phyloP scores from a whole-genome alignment of 176 grass and related monocot genomes.

The Carex cristatella region DNA sequence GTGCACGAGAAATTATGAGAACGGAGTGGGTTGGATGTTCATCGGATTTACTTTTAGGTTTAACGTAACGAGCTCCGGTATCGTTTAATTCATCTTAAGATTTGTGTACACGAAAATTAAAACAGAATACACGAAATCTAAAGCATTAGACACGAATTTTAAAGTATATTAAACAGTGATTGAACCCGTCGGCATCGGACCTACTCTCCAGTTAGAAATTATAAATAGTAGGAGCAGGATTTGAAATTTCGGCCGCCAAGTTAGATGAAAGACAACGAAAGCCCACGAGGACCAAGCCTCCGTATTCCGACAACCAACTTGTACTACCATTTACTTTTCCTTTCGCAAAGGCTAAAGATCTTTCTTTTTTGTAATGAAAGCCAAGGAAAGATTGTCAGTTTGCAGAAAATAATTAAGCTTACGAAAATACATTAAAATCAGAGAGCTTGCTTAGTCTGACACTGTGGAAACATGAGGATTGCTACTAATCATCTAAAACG shows the following conservation, averaged over 20 bases:
- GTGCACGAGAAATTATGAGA: background rate
- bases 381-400: background rate
- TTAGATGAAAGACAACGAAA: background rate
- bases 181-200: too few relatives aligned
- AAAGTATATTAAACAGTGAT: too few relatives aligned
- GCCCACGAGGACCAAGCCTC: background rate
- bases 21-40: too few relatives aligned
- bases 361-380: background rate
- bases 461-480: too few relatives aligned
- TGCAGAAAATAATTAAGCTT: background rate
- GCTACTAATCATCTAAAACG: background rate
- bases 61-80: too few relatives aligned
- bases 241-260: conserved; percentile 17
- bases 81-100: too few relatives aligned
- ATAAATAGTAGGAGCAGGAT: background rate
- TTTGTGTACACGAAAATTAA: too few relatives aligned
- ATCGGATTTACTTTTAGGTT: too few relatives aligned
- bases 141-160: too few relatives aligned
- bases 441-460: background rate
- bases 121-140: too few relatives aligned
- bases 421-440: background rate
- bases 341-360: background rate
- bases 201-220: background rate
- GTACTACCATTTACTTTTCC: background rate
- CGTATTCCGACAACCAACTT: background rate